These are phyloP conservation scores for Phlebiopsis gigantea DNA, from an alignment of 768 basidiomycete species.

Conservation along the genomic window DNA sequence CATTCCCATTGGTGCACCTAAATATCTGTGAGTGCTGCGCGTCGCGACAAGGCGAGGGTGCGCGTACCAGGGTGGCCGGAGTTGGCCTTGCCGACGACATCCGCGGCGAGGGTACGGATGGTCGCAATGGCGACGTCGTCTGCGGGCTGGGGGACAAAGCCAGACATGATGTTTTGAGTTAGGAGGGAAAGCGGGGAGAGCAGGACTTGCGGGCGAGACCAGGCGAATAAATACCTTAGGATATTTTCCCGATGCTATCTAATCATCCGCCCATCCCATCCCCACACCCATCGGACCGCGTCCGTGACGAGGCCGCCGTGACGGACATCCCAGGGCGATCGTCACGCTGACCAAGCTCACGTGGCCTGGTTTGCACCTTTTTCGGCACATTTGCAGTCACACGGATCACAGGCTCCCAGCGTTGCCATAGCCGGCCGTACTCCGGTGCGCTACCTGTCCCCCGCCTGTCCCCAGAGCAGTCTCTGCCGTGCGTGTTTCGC, in stretches of 20 bases:
- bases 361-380: neutral
- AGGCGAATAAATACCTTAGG: constrained; percentile 16
- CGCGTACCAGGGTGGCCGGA: constrained; percentile 81
- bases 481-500: neutral
- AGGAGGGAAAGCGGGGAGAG: constrained; percentile 12
- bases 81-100: constrained; percentile 83
- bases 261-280: constrained; percentile 1
- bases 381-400: neutral
- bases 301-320: constrained; percentile 4
- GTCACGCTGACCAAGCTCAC: constrained; percentile 1
- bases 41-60: neutral
- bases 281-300: constrained; percentile 2
- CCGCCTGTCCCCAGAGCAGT: neutral
- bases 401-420: constrained; percentile 1
- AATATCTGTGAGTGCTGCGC: constrained; percentile 10
- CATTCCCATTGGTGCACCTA: constrained; percentile 94
- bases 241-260: constrained; percentile 14
- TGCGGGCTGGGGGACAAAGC: constrained; percentile 29
- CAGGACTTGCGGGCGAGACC: constrained; percentile 8
- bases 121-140: constrained; percentile 64
- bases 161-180: constrained; percentile 31
- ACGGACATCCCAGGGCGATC: neutral
- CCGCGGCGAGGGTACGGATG: constrained; percentile 72
- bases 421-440: neutral
- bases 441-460: constrained; percentile 5